Conservation (phyloP, 345 rosid genomes). For the Anastatica hierochuntica region DNA sequence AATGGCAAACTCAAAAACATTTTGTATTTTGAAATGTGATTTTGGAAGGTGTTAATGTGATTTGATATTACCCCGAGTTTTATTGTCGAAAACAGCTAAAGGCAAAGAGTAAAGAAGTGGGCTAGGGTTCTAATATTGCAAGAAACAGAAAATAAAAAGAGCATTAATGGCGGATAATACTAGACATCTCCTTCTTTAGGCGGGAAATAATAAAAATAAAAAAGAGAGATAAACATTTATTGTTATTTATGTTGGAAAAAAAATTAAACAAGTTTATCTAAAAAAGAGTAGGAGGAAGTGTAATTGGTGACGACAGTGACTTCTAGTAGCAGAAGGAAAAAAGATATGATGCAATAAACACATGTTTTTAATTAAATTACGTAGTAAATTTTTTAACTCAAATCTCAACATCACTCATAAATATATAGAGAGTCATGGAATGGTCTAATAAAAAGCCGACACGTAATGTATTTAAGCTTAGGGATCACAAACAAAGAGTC, state of each 20-base stretch:
- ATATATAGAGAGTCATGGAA: too few relatives aligned
- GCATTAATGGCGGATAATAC: conserved; percentile 50
- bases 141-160: conserved; percentile 21
- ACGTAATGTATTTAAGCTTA: not conserved
- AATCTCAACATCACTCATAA: too few relatives aligned
- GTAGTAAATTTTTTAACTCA: not conserved
- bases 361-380: conserved; percentile 11
- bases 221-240: conserved; percentile 21
- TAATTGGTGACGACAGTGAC: conserved; percentile 32
- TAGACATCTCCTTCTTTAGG: conserved; percentile 22
- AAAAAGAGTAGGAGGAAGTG: conserved; percentile 20
- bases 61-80: not conserved
- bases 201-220: conserved; percentile 4
- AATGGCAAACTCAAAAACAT: not conserved
- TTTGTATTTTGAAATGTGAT: not conserved
- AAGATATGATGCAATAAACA: conserved; percentile 21
- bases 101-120: conserved; percentile 22
- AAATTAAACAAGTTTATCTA: not conserved
- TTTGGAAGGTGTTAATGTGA: not conserved
- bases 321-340: conserved; percentile 5
- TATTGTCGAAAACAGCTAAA: conserved; percentile 18
- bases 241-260: conserved; percentile 1
- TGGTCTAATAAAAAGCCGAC: too few relatives aligned
- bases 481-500: conserved; percentile 25
- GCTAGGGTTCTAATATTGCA: conserved; percentile 15